phyloP scores from a whole-genome alignment of 179 eudicot genomes.

The Camellia oleifera region DNA sequence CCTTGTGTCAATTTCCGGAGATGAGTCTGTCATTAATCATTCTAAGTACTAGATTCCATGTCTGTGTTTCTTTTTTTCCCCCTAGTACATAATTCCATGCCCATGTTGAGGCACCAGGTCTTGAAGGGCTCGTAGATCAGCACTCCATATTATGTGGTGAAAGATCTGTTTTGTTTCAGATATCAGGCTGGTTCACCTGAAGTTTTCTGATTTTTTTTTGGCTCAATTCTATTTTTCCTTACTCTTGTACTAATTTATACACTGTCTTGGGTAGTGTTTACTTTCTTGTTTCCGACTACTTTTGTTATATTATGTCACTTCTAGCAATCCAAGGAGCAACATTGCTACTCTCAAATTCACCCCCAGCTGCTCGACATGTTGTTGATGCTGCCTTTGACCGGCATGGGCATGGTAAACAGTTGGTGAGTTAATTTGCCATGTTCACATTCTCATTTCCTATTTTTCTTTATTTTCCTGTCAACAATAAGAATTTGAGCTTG shows the following conservation, averaged over 20 bases:
- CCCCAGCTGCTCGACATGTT: conserved; percentile 55
- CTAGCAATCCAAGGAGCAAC: conserved; percentile 80
- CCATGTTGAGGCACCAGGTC: not conserved
- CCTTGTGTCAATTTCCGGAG: not conserved
- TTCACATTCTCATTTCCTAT: conserved; percentile 1
- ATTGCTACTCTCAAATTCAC: conserved; percentile 50
- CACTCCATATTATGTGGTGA: not conserved
- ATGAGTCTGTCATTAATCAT: not conserved
- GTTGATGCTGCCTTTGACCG: conserved; percentile 67
- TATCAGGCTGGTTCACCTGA: not conserved
- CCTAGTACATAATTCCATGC: conserved; percentile 4
- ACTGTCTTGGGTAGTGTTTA: not conserved
- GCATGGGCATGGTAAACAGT: conserved; percentile 73
- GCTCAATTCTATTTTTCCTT: not conserved
- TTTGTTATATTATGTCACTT: conserved; percentile 19
- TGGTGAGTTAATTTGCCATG: conserved; percentile 47
- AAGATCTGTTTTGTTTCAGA: not conserved
- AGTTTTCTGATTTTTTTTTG: not conserved
- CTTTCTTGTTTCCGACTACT: conserved; percentile 12
- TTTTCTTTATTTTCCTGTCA: not conserved
- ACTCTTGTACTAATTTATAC: not conserved
- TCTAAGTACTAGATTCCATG: not conserved
- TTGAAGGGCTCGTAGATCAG: not conserved
- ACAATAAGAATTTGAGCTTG: conserved; percentile 8
- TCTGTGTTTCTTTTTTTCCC: not conserved